Evolutionary conservation across 495 filamentous ascomycete genomes (phyloP), one percentile per base, ranked within the genome.

Genomic region (Rostrohypoxylon terebratum): DNA sequence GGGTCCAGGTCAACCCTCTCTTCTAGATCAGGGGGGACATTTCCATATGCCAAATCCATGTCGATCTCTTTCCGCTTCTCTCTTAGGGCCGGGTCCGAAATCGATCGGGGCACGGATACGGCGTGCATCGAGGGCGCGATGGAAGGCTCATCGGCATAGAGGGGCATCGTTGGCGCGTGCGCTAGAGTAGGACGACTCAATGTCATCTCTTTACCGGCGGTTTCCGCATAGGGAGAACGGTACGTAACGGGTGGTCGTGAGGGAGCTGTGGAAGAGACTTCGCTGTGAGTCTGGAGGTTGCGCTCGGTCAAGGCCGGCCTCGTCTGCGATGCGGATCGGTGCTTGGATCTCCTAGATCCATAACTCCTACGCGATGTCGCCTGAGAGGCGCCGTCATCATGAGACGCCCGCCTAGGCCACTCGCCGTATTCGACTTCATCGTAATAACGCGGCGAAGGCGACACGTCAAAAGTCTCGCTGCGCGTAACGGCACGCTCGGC

Each of bases 41-140:
- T 82, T 38, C 94, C 94, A 76, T 97, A 97, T 16, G 94, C 94
- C 20, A 97, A 83, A 71, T 96, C 86, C 91, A 96, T 93, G 71
- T 97, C 94, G 66, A 96, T 90, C 34, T 89, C 80, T 50, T 89
- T 87, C 45, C 84, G 81, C 68, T 80, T 81, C 20, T 77, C 72
- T 40, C 64, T 69, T 50, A 83, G 58, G n/a, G 81, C 75, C 9
- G 79, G 77, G 59, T 83, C 80, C 16, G 84, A 84, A 13, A 71
- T 66, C n/a, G 80, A 75, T 21, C 82, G 82, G 45, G 71, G 79
- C 45, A 82, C 77, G 66, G 75, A 55, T 69, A 72, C 61, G 65
- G 58, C 61, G 59, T 77, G 60, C 69, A 44, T 54, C 58, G 78
- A 73, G 28, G 70, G 71, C 13, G 71, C 57, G 8, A 51, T 36